Evolutionary conservation across 2,329 filamentous ascomycete species (phyloP).

Genomic region (Cladosporium sp.): DNA sequence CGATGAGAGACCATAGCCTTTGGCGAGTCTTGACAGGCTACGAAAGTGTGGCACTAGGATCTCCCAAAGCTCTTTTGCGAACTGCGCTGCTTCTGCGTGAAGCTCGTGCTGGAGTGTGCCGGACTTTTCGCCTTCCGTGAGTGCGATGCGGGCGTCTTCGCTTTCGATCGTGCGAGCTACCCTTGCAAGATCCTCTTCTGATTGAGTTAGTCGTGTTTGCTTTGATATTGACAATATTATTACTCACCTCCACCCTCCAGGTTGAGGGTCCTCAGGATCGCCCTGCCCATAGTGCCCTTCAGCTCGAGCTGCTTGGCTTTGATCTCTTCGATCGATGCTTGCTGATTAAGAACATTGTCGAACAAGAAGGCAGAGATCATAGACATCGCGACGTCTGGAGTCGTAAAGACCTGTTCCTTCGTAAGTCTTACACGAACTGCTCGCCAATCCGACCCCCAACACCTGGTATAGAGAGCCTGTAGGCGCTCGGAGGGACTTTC

Average conservation of each 20-base stretch:
- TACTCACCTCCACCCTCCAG: not conserved
- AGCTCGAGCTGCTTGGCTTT: not conserved
- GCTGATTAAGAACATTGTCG: not conserved
- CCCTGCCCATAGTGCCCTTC: not conserved
- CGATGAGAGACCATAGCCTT: not conserved
- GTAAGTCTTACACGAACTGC: not conserved
- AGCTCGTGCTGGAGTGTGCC: not conserved
- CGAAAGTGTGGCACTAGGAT: conserved; percentile 1
- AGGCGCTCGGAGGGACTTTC: not conserved
- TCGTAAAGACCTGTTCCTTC: not conserved
- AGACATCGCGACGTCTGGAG: not conserved
- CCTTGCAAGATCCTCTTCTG: not conserved
- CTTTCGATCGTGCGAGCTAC: not conserved
- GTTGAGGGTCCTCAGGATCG: not conserved
- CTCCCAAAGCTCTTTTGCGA: not conserved
- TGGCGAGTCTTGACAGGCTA: not conserved
- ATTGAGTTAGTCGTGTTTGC: not conserved
- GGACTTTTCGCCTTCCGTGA: not conserved
- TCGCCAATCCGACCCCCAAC: not conserved
- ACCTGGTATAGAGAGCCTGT: not conserved
- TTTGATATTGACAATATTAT: not conserved
- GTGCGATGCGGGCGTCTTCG: not conserved
- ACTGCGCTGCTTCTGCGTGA: not conserved
- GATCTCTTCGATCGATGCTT: not conserved
- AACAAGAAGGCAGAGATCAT: not conserved